phyloP scores from a whole-genome alignment of 257 asterid species.

The Sherardia arvensis region DNA sequence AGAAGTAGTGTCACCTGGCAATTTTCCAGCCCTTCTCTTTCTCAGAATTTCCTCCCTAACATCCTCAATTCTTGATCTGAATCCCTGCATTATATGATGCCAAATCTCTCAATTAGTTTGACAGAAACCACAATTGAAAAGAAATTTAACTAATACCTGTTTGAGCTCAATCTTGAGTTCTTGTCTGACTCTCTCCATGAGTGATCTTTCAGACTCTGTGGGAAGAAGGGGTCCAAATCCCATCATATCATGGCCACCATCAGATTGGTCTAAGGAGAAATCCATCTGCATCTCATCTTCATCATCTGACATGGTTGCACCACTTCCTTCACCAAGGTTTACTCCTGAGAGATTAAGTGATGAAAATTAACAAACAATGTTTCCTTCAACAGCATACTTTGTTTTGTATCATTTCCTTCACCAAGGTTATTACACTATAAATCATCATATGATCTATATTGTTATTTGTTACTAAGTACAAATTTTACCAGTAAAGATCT shows the following conservation, averaged over 20 bases:
- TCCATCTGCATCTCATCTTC: slow-evolving; percentile 80
- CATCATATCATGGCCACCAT: slow-evolving; percentile 64
- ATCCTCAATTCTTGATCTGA: slow-evolving; percentile 85
- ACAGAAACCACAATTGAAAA: neutral
- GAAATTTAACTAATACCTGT: slow-evolving; percentile 38
- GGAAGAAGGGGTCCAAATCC: slow-evolving; percentile 95
- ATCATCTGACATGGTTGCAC: slow-evolving; percentile 94
- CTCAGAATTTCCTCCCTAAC: slow-evolving; percentile 92
- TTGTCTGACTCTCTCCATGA: slow-evolving; percentile 95
- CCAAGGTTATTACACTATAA: no score
- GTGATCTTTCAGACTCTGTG: slow-evolving; percentile 83
- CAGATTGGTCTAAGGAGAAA: slow-evolving; percentile 68
- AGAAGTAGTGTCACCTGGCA: slow-evolving; percentile 90
- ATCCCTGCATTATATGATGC: slow-evolving; percentile 44
- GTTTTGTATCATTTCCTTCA: no score
- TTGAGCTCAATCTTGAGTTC: slow-evolving; percentile 88
- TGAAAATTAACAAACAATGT: neutral
- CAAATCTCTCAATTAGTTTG: neutral
- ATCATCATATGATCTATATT: no score
- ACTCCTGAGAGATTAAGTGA: slow-evolving; percentile 44
- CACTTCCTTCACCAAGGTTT: slow-evolving; percentile 70
- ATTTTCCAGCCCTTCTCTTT: slow-evolving; percentile 89
- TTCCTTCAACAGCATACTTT: neutral
- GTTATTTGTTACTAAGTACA: no score
- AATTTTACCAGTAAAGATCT: no score